Conservation (phyloP, 495 filamentous ascomycete genomes). For the Saxophila tyrrhenica region DNA sequence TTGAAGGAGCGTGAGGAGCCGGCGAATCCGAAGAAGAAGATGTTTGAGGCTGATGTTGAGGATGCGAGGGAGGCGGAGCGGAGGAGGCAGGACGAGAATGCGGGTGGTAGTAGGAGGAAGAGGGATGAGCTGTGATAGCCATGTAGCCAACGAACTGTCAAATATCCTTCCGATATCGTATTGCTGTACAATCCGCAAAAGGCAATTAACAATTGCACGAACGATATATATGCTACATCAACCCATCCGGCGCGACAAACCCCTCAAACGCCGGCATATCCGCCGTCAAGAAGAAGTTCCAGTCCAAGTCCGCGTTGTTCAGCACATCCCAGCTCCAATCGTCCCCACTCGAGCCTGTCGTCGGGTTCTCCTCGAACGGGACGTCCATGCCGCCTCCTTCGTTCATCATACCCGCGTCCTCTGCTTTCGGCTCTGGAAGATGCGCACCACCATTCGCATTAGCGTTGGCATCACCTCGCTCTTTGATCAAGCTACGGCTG, state of each 20-base stretch:
- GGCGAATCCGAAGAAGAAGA: slow-evolving; percentile 70
- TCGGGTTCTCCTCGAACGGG: background rate
- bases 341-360: slow-evolving; percentile 4
- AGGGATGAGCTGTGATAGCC: slow-evolving; percentile 44
- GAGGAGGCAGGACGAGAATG: background rate
- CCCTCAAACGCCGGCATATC: slow-evolving; percentile 14
- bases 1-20: slow-evolving; percentile 26
- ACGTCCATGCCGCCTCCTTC: background rate
- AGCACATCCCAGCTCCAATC: slow-evolving; percentile 16
- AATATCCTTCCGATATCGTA: too few relatives aligned
- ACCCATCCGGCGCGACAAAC: slow-evolving; percentile 12
- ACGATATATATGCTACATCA: too few relatives aligned
- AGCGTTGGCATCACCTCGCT: background rate
- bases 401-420: background rate
- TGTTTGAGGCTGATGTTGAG: slow-evolving; percentile 58
- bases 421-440: background rate
- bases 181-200: too few relatives aligned
- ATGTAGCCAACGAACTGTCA: too few relatives aligned
- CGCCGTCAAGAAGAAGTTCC: slow-evolving; percentile 18
- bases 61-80: slow-evolving; percentile 24
- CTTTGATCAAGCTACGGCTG: slow-evolving; percentile 12
- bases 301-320: slow-evolving; percentile 17
- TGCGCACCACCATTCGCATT: background rate
- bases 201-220: too few relatives aligned
- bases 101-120: slow-evolving; percentile 20